Evolutionary conservation across 306 rosid genomes (phyloP).

Genomic region (Ochetophila trinervis): DNA sequence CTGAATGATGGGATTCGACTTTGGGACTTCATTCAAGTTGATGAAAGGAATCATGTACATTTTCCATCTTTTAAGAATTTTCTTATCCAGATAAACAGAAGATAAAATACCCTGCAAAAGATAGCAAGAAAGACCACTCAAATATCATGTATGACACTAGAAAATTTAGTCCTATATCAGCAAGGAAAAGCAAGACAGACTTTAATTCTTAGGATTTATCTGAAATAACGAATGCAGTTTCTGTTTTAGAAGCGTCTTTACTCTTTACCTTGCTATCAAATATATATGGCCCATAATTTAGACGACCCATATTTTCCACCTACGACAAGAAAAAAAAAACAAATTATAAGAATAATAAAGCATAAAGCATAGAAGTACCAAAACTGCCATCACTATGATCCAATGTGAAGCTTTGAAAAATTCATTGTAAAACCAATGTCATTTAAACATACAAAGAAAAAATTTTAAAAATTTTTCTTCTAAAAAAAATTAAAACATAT

Average conservation of each 20-base stretch:
- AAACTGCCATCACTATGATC: not conserved
- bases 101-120: slow-evolving; percentile 77
- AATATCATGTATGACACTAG: slow-evolving; percentile 10
- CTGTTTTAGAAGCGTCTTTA: slow-evolving; percentile 26
- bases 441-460: too few species aligned
- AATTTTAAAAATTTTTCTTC: too few species aligned
- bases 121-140: slow-evolving; percentile 26
- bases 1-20: slow-evolving; percentile 38
- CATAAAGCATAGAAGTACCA: not conserved
- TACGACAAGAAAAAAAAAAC: slow-evolving; percentile 28
- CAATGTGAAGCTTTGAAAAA: too few species aligned
- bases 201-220: not conserved
- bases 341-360: not conserved
- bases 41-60: slow-evolving; percentile 60
- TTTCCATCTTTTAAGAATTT: slow-evolving; percentile 56
- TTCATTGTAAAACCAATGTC: too few species aligned
- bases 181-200: not conserved
- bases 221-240: slow-evolving; percentile 3
- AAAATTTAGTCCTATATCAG: not conserved
- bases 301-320: slow-evolving; percentile 94
- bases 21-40: slow-evolving; percentile 61
- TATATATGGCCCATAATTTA: slow-evolving; percentile 78
- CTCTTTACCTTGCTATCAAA: slow-evolving; percentile 75
- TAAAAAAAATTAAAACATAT: too few species aligned
- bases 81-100: slow-evolving; percentile 64